Percentiles rank a stretch among this genome's conserved stretches.
phyloP scores from a whole-genome alignment of 176 grass and related monocot genomes.

The Zoysia pacifica region DNA sequence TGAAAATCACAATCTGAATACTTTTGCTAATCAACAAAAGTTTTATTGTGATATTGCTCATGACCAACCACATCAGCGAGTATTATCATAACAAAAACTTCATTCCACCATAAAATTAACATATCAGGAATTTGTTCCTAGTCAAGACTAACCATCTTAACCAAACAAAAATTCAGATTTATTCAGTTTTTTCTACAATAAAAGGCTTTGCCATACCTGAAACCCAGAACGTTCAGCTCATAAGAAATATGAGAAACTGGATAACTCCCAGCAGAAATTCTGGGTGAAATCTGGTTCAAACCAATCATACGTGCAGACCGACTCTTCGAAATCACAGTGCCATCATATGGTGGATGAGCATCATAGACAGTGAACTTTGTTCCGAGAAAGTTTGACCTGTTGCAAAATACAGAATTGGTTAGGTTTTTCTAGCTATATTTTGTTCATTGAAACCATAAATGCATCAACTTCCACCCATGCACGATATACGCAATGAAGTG shows the following conservation, averaged over 20 bases:
- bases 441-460: not conserved
- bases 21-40: not conserved
- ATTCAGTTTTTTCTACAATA: not conserved
- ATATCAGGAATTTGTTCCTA: not conserved
- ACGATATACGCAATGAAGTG: not conserved
- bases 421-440: not conserved
- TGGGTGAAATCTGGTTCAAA: constrained; percentile 79
- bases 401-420: not conserved
- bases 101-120: constrained; percentile 1
- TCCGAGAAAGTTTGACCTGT: constrained; percentile 97
- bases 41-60: not conserved
- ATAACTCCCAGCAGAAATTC: constrained; percentile 81
- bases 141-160: constrained; percentile 7
- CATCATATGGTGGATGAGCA: constrained; percentile 88
- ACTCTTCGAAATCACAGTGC: constrained; percentile 65
- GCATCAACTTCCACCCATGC: not conserved
- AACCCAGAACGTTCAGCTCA: constrained; percentile 90
- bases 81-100: constrained; percentile 19
- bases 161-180: constrained; percentile 25
- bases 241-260: constrained; percentile 90
- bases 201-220: constrained; percentile 56
- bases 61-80: not conserved
- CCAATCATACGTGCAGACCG: constrained; percentile 68
- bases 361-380: constrained; percentile 96
- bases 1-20: constrained; percentile 2